Conservation (phyloP, 441 rosid genomes). For the Populus hybrid region DNA sequence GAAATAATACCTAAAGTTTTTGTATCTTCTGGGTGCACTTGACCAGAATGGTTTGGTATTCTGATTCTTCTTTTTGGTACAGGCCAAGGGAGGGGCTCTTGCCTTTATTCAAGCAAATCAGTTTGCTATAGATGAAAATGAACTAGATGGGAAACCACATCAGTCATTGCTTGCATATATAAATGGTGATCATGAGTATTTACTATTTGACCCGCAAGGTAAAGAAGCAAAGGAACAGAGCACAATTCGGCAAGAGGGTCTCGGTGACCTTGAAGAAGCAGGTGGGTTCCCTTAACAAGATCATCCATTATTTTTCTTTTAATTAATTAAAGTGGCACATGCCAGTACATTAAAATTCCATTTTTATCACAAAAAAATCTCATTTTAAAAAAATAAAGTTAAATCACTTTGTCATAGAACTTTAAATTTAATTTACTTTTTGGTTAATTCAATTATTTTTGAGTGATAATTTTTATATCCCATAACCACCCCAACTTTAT, state of each 20-base stretch:
- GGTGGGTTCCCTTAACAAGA: conserved; percentile 35
- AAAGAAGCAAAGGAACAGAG: conserved; percentile 51
- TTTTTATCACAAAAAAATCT: neutral
- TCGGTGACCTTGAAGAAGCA: conserved; percentile 40
- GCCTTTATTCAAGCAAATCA: conserved; percentile 50
- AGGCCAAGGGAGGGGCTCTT: conserved; percentile 87
- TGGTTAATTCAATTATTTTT: neutral
- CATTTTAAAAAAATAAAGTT: neutral
- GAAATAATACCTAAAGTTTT: neutral
- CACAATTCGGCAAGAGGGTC: conserved; percentile 25
- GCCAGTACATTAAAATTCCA: neutral
- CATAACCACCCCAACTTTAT: neutral
- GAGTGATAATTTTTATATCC: neutral
- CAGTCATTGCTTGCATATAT: conserved; percentile 56
- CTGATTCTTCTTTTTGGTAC: conserved; percentile 25
- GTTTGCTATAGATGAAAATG: conserved; percentile 29
- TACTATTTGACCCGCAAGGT: conserved; percentile 63
- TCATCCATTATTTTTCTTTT: neutral
- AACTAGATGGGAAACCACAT: conserved; percentile 38
- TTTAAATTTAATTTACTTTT: neutral
- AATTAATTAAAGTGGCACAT: neutral
- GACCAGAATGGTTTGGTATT: neutral
- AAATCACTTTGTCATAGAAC: neutral
- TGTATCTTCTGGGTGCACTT: neutral
- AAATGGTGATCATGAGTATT: conserved; percentile 83